Evolutionary conservation across 371 early-diverging fungal species (phyloP).

Genomic region (Mucor piriformis): DNA sequence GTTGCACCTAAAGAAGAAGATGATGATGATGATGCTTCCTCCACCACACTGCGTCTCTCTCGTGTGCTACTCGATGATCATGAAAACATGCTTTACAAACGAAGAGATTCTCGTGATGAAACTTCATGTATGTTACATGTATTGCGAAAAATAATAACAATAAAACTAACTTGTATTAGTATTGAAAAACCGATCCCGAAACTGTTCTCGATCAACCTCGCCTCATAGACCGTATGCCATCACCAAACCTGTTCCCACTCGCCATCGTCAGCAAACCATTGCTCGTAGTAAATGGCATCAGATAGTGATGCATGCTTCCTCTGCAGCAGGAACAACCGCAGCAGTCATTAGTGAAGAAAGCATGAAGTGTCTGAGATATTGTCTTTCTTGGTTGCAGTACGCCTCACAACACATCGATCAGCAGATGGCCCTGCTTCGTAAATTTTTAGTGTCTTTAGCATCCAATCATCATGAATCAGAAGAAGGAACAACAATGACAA

Average conservation of each 20-base stretch:
- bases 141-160: neutral
- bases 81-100: constrained; percentile 25
- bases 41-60: constrained; percentile 46
- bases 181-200: constrained; percentile 29
- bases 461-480: constrained; percentile 11
- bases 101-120: constrained; percentile 45
- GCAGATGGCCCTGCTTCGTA: constrained; percentile 75
- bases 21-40: constrained; percentile 43
- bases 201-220: constrained; percentile 45
- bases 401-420: constrained; percentile 82
- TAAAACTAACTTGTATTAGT: neutral
- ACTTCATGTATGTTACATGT: constrained; percentile 4
- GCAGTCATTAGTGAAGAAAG: constrained; percentile 81
- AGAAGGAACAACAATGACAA: constrained; percentile 12
- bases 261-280: constrained; percentile 27
- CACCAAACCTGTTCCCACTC: constrained; percentile 23
- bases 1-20: constrained; percentile 31
- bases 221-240: constrained; percentile 44
- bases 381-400: constrained; percentile 84
- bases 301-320: constrained; percentile 70
- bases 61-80: constrained; percentile 40
- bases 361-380: constrained; percentile 77
- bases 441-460: constrained; percentile 65
- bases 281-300: constrained; percentile 70
- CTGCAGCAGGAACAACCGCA: constrained; percentile 73